Conservation (phyloP, 352 stramenopile species). For the Pythium oligandrum region DNA sequence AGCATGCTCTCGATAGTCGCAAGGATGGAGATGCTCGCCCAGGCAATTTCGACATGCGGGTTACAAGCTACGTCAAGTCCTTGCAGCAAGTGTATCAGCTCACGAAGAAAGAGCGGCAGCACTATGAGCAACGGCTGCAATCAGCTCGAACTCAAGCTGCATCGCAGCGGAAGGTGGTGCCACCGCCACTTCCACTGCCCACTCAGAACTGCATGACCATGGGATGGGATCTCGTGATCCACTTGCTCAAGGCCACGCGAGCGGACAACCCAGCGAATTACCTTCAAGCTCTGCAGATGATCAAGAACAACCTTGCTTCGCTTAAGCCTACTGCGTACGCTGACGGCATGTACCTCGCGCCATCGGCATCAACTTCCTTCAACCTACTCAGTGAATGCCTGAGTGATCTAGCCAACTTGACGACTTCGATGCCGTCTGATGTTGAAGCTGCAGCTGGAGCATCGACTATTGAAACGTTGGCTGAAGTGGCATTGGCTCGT, state of each 20-base stretch:
- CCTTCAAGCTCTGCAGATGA: slow-evolving; percentile 59
- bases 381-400: slow-evolving; percentile 72
- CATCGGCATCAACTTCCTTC: slow-evolving; percentile 67
- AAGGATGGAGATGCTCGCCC: slow-evolving; percentile 8
- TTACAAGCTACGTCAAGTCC: slow-evolving; percentile 68
- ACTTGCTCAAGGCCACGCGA: slow-evolving; percentile 64
- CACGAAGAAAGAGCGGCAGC: slow-evolving; percentile 80
- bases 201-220: slow-evolving; percentile 83
- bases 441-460: slow-evolving; percentile 31
- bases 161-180: slow-evolving; percentile 62
- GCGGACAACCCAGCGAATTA: slow-evolving; percentile 67
- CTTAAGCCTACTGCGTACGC: slow-evolving; percentile 79
- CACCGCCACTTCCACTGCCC: slow-evolving; percentile 66
- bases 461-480: slow-evolving; percentile 66
- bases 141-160: slow-evolving; percentile 48
- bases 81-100: slow-evolving; percentile 67
- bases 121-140: slow-evolving; percentile 62
- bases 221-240: slow-evolving; percentile 75
- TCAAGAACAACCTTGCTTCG: slow-evolving; percentile 57
- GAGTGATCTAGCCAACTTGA: slow-evolving; percentile 30
- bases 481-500: slow-evolving; percentile 63
- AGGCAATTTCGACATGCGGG: slow-evolving; percentile 60
- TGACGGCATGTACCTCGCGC: slow-evolving; percentile 80
- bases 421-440: slow-evolving; percentile 5
- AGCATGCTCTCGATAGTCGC: slow-evolving; percentile 12